Conservation (phyloP, 73 alveolate genomes). For the Breviolum minutum region DNA sequence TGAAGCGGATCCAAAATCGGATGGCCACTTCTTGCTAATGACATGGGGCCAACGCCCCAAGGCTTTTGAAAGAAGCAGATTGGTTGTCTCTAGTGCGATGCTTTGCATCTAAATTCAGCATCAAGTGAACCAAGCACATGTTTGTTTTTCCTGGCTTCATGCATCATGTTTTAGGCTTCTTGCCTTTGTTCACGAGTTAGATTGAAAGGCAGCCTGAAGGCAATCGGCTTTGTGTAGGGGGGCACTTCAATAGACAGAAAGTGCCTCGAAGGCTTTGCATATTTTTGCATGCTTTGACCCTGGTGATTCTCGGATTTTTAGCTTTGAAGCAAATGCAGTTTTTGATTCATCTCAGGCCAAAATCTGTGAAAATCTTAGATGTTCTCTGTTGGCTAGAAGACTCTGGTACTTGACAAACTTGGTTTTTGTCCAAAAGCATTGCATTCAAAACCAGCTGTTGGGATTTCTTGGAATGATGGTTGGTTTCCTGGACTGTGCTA, state of each 20-base stretch:
- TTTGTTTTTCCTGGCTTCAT: no score
- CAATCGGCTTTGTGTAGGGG: no score
- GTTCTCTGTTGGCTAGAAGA: no score
- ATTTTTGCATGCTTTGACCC: neutral
- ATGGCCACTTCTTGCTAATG: conserved; percentile 92
- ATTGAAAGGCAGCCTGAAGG: no score
- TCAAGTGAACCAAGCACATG: no score
- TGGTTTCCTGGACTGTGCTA: conserved; percentile 28
- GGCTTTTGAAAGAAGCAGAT: neutral
- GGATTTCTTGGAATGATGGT: neutral
- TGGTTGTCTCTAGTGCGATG: neutral
- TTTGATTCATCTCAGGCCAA: no score
- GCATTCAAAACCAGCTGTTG: neutral
- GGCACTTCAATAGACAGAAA: neutral
- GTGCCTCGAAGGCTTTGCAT: conserved; percentile 46
- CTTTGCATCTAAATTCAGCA: no score
- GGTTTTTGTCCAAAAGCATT: neutral
- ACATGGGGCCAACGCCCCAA: conserved; percentile 2
- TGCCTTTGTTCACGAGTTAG: no score
- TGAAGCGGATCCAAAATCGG: conserved; percentile 77
- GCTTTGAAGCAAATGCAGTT: no score
- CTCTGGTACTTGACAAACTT: neutral
- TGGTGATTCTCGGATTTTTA: neutral
- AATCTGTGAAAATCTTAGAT: no score
- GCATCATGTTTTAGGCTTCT: no score